These are phyloP conservation scores for Jaenimonas drosophilae DNA, from an alignment of 208 protist species.

Conservation along the genomic window DNA sequence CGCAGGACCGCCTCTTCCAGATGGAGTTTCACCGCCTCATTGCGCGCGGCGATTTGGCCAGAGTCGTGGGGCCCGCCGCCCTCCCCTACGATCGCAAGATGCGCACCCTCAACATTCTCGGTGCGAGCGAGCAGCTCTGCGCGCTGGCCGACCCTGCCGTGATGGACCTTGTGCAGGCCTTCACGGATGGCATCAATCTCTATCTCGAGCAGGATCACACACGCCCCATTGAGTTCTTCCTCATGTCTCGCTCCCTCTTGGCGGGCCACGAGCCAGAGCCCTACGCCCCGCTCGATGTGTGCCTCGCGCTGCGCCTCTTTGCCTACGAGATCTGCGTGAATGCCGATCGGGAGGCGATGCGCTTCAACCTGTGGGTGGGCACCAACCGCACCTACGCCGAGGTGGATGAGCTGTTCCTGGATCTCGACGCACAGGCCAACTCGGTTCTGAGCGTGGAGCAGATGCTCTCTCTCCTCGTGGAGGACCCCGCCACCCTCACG, in stretches of 20 bases:
- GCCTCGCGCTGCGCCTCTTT: conserved; percentile 27
- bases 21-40: conserved; percentile 43
- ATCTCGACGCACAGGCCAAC: conserved; percentile 18
- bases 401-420: conserved; percentile 25
- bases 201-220: conserved; percentile 27
- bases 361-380: conserved; percentile 27
- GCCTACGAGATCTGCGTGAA: conserved; percentile 50
- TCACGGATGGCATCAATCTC: conserved; percentile 43
- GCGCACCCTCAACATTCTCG: conserved; percentile 34
- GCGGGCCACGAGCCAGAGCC: conserved; percentile 30
- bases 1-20: conserved; percentile 61
- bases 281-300: conserved; percentile 29
- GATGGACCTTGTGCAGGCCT: conserved; percentile 20
- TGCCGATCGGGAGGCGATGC: conserved; percentile 17
- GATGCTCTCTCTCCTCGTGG: conserved; percentile 6
- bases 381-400: conserved; percentile 32
- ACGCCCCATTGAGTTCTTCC: conserved; percentile 55
- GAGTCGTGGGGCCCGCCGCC: conserved; percentile 20
- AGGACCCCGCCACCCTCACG: conserved; percentile 1
- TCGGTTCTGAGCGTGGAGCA: conserved; percentile 27
- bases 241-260: conserved; percentile 23
- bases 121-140: conserved; percentile 28
- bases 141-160: conserved; percentile 8
- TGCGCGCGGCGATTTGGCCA: conserved; percentile 18
- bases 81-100: conserved; percentile 19